Conservation (phyloP, 345 rosid species). For the Arabis alpina region DNA sequence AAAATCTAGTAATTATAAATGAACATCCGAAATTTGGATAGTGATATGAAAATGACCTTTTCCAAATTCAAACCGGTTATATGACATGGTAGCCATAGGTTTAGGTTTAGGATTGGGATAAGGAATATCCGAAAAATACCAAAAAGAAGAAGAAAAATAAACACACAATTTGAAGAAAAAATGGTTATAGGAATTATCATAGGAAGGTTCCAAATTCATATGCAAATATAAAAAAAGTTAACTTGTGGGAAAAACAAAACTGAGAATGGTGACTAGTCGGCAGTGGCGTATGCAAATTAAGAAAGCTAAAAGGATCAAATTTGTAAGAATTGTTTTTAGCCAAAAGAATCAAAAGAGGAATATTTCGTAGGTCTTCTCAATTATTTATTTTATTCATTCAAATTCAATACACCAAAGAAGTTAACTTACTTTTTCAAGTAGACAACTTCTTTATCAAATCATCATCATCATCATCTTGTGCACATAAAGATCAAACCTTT, state of each 20-base stretch:
- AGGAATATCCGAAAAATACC: conserved; percentile 29
- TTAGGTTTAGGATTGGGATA: background rate
- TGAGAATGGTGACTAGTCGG: conserved; percentile 17
- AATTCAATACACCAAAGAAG: background rate
- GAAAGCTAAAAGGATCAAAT: conserved; percentile 8
- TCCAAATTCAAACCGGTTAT: background rate
- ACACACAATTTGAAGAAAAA: too few relatives aligned
- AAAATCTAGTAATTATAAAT: too few relatives aligned
- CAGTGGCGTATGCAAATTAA: conserved; percentile 7
- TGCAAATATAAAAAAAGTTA: background rate
- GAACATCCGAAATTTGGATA: background rate
- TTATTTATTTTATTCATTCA: background rate
- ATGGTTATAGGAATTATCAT: background rate
- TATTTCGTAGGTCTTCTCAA: too few relatives aligned
- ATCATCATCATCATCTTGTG: conserved; percentile 18
- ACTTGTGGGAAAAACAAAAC: conserved; percentile 30
- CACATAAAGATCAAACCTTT: conserved; percentile 2
- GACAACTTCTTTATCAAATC: conserved; percentile 2
- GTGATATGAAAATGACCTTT: background rate
- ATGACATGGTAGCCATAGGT: conserved; percentile 1
- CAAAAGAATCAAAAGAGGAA: too few relatives aligned
- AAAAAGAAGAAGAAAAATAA: background rate
- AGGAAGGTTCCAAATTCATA: conserved; percentile 1
- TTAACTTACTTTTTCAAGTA: conserved; percentile 8
- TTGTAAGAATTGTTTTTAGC: background rate